Percentiles rank a stretch among this genome's conserved stretches.
Evolutionary conservation across 371 early-diverging fungal genomes (phyloP).

Genomic region (Mucor indicus): DNA sequence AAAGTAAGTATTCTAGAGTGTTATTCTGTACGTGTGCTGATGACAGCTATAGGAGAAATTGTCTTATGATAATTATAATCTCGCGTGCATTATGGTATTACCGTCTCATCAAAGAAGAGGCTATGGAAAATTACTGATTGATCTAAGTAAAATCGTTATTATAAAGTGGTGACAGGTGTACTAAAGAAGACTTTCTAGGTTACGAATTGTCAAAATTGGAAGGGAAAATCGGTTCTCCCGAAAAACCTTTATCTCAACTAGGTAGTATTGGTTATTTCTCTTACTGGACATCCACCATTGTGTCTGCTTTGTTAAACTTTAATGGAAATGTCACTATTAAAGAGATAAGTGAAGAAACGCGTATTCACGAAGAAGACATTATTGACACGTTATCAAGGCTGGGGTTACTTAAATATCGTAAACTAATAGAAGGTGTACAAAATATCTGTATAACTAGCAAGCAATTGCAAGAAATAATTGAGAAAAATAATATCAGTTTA

Average conservation of each 20-base stretch:
- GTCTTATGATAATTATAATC: constrained; percentile 78
- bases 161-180: background rate
- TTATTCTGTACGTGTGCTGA: background rate
- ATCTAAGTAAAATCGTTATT: constrained; percentile 58
- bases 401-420: constrained; percentile 26
- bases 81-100: constrained; percentile 85
- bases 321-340: constrained; percentile 26
- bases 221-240: constrained; percentile 85
- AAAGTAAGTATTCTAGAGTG: constrained; percentile 32
- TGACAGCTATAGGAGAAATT: constrained; percentile 53
- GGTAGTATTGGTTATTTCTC: constrained; percentile 69
- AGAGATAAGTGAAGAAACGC: constrained; percentile 29
- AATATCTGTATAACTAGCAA: constrained; percentile 22
- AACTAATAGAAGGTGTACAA: constrained; percentile 2
- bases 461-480: constrained; percentile 19
- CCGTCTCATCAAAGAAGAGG: constrained; percentile 87
- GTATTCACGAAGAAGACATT: constrained; percentile 41
- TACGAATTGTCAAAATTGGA: constrained; percentile 91
- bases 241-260: constrained; percentile 80
- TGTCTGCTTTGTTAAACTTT: constrained; percentile 33
- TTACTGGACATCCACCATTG: constrained; percentile 72
- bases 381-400: constrained; percentile 30
- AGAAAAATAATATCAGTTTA: constrained; percentile 11
- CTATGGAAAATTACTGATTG: constrained; percentile 84
- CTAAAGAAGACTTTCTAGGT: constrained; percentile 38